Percentiles rank a stretch among this genome's conserved stretches.
Evolutionary conservation across 106 monocot species (phyloP).

Genomic region (Alisma plantagoaquatica): DNA sequence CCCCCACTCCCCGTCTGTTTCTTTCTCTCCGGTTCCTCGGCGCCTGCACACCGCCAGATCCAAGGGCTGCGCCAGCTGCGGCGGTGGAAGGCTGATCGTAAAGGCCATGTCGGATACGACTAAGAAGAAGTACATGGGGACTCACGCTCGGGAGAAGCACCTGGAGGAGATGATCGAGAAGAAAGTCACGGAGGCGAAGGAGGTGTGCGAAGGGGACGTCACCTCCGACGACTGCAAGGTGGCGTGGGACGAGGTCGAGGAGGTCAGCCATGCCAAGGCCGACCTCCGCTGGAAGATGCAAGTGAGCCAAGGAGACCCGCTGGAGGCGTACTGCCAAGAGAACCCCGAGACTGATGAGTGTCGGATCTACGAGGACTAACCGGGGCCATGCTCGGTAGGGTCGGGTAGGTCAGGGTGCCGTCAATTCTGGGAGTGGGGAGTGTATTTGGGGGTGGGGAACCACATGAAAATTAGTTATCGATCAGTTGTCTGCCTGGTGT

Average conservation of each 20-base stretch:
- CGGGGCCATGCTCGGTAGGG: background rate
- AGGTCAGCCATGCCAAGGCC: conserved; percentile 76
- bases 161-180: conserved; percentile 66
- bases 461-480: no score
- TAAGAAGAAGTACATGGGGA: conserved; percentile 56
- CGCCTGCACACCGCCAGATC: background rate
- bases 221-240: conserved; percentile 50
- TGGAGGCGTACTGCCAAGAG: conserved; percentile 46
- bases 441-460: no score
- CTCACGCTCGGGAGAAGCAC: conserved; percentile 50
- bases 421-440: no score
- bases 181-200: conserved; percentile 75
- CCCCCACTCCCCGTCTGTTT: no score
- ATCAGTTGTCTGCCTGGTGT: no score
- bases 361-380: conserved; percentile 26
- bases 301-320: conserved; percentile 33
- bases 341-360: conserved; percentile 67
- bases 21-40: background rate
- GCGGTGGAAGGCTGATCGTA: conserved; percentile 9
- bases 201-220: conserved; percentile 45
- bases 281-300: conserved; percentile 37
- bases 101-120: background rate
- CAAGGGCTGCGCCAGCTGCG: background rate
- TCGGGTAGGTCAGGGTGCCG: no score
- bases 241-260: conserved; percentile 93